Evolutionary conservation across 768 basidiomycete species (phyloP).

Genomic region (Grammothele lineata): DNA sequence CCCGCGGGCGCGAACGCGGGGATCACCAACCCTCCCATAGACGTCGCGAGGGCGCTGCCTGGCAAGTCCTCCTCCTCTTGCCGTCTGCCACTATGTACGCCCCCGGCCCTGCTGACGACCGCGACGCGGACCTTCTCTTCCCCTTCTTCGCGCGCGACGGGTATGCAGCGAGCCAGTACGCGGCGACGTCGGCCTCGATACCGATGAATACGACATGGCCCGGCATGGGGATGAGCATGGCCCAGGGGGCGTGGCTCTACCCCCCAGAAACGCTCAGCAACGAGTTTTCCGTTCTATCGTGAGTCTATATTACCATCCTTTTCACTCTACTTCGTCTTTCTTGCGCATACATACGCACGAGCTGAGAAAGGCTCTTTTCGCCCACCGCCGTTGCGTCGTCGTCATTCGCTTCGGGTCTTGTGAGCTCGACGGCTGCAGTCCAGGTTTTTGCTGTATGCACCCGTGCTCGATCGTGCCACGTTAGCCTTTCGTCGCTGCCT

Average conservation of each 20-base stretch:
- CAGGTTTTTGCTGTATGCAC: no score
- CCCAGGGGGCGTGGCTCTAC: conserved; percentile 55
- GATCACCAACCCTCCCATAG: conserved; percentile 22
- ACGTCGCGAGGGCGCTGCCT: conserved; percentile 20
- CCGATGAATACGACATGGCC: conserved; percentile 47
- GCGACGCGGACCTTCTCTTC: not conserved
- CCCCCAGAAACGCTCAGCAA: conserved; percentile 73
- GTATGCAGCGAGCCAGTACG: conserved; percentile 20
- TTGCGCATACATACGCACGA: no score
- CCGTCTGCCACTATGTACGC: no score
- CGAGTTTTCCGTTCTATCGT: conserved; percentile 81
- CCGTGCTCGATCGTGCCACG: no score
- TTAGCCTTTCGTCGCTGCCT: no score
- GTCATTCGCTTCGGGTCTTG: no score
- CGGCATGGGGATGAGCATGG: conserved; percentile 41
- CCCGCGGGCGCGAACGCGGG: conserved; percentile 32
- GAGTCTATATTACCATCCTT: conserved; percentile 30
- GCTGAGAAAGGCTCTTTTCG: no score
- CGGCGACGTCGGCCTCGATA: conserved; percentile 22
- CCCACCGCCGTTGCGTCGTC: no score
- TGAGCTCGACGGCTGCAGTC: no score
- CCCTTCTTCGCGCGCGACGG: conserved; percentile 3
- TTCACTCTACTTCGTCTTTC: no score
- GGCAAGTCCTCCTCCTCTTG: conserved; percentile 18
- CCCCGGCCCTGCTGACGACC: not conserved